These are phyloP conservation scores for Hawksworthiomyces lignivorus DNA, from an alignment of 2,329 filamentous ascomycete genomes.

Conservation along the genomic window DNA sequence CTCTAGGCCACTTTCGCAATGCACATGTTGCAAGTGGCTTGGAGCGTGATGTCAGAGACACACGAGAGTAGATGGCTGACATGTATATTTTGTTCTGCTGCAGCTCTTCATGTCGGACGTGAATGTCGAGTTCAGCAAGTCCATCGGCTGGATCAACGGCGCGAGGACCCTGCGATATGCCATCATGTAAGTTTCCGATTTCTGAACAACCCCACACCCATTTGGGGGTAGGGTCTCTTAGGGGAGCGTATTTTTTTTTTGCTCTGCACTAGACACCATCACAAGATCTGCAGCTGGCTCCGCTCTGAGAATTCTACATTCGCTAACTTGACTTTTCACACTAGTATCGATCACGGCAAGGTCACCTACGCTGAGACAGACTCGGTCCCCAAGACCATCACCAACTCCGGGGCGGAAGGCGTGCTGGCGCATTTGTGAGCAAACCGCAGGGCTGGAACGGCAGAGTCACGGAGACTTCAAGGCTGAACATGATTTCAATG, in stretches of 20 bases:
- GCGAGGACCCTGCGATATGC: conserved; percentile 74
- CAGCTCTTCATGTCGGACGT: conserved; percentile 70
- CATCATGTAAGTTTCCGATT: conserved; percentile 40
- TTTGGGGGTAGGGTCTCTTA: not conserved
- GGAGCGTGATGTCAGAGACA: no score
- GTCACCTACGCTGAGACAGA: conserved; percentile 74
- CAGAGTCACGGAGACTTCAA: no score
- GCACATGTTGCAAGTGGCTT: no score
- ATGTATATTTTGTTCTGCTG: no score
- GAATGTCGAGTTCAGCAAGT: conserved; percentile 63
- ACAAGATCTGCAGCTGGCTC: not conserved
- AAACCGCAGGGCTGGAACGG: no score
- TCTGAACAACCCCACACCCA: not conserved
- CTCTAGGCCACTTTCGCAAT: no score
- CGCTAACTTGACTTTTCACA: not conserved
- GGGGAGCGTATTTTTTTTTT: no score
- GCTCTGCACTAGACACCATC: not conserved
- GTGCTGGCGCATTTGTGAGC: conserved; percentile 45
- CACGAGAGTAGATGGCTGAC: no score
- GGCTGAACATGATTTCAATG: no score
- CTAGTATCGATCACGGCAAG: conserved; percentile 67
- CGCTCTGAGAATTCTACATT: not conserved
- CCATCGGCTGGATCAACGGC: conserved; percentile 67
- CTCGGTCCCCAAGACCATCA: conserved; percentile 37
- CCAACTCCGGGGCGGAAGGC: conserved; percentile 44